A percentile compares a stretch with the other conserved stretches of the same genome.
Conservation (phyloP, 78 protist genomes). For the Chrysochromulina tobinii region DNA sequence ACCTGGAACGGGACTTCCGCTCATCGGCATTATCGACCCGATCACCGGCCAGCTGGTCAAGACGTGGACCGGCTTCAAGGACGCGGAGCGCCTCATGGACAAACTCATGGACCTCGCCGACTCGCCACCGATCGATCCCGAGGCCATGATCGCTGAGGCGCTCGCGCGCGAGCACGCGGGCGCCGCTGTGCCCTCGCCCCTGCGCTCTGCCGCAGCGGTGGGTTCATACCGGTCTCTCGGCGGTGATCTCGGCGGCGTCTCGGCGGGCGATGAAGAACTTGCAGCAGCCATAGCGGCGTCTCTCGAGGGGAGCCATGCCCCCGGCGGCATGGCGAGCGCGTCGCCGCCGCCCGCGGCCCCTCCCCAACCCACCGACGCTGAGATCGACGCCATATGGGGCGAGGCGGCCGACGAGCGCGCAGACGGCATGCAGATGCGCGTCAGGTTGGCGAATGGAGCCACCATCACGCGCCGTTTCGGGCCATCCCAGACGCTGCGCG, state of each 20-base stretch:
- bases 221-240: no score
- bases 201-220: no score
- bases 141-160: no score
- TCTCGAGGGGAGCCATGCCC: no score
- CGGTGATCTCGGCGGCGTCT: no score
- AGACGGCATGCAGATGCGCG: not conserved
- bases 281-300: no score
- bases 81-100: slow-evolving; percentile 12
- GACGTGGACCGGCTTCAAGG: not conserved
- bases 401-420: not conserved
- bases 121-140: not conserved
- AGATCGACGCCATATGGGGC: not conserved
- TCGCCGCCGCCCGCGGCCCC: no score
- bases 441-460: not conserved
- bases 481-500: not conserved
- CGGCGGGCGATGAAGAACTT: no score
- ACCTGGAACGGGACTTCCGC: not conserved
- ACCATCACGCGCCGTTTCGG: not conserved
- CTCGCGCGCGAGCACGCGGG: no score
- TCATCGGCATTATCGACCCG: not conserved
- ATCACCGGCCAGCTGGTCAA: slow-evolving; percentile 11
- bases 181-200: no score
- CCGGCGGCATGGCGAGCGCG: no score
- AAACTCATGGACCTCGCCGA: not conserved
- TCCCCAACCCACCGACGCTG: not conserved